Evolutionary conservation across 208 protist genomes (phyloP), one percentile per base, ranked within the genome.

Genomic region (Wallacemonas sp.): DNA sequence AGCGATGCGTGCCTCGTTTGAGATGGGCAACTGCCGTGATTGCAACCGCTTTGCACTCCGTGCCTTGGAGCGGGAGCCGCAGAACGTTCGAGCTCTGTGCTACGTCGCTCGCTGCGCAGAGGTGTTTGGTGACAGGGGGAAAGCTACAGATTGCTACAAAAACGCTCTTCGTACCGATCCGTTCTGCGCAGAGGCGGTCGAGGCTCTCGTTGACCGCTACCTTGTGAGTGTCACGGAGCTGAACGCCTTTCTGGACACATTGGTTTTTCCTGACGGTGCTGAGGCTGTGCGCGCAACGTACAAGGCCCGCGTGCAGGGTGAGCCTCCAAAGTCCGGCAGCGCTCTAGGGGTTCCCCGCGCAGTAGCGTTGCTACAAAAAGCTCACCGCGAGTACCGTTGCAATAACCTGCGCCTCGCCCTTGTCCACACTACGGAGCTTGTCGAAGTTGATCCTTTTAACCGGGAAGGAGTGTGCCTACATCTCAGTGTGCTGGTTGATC

Each of bases 321-420:
- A 34, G 63, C 29, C 61, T 41, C 17, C 52, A 67, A 17, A 33
- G 53, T 32, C 17, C 2, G 24, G 24, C 9, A 32, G 24, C 13
- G 2, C 63, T 5, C 67, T 41, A 9, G 73, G 73, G 15, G 61
- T 87, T 62, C 86, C 86, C 6, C 71, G 63, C 22, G 77, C 68
- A 10, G 69, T 85, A 6, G 66, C 79, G 33, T 29, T 85, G 5
- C 70, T 86, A 3, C 78, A 84, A 19, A 68, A 62, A 27, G 85
- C 78, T 30, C 68, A 67, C 38, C 61, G 59, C 50, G 89, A 87
- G 41, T 88, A 90, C 39, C 74, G 84, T 41, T 61, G 69, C 13
- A 92, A 92, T 66, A 83, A 92, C 73, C 60, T 94, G n/a, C 81
- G 74, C 22, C 68, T 83, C 33, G 83, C 89, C 13, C 76, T 88